Percentiles rank a stretch among this genome's conserved stretches.
Evolutionary conservation across 768 basidiomycete species (phyloP).

Genomic region (Dacryopinax spathularia): DNA sequence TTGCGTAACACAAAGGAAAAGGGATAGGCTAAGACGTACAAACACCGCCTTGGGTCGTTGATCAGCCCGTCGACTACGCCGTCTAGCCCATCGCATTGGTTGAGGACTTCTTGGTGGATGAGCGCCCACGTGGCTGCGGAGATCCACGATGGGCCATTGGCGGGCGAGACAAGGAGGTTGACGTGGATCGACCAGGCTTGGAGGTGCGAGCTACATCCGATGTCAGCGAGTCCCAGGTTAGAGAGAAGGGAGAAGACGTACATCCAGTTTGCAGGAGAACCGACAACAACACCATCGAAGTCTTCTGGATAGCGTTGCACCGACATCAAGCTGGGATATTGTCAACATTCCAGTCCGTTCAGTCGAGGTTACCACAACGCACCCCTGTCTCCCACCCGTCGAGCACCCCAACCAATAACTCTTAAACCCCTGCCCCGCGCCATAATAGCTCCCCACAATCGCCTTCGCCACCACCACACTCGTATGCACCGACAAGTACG

Average conservation of each 20-base stretch:
- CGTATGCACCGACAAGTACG: conserved; percentile 20
- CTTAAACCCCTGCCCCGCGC: conserved; percentile 11
- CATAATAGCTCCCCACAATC: conserved; percentile 20
- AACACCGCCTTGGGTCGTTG: conserved; percentile 18
- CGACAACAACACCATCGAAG: conserved; percentile 24
- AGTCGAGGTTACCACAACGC: background rate
- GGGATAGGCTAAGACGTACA: conserved; percentile 1
- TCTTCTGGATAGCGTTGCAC: conserved; percentile 23
- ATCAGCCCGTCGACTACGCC: conserved; percentile 23
- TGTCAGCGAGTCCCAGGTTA: background rate
- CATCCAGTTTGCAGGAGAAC: conserved; percentile 21
- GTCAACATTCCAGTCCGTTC: background rate
- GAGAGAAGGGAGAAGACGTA: background rate
- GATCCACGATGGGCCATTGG: conserved; percentile 17
- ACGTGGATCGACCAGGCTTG: conserved; percentile 13
- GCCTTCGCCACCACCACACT: conserved; percentile 19
- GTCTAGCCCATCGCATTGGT: conserved; percentile 24
- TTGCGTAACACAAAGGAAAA: too few relatives aligned
- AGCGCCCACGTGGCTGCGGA: conserved; percentile 19
- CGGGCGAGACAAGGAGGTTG: conserved; percentile 9
- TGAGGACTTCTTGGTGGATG: conserved; percentile 21
- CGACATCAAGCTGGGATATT: conserved; percentile 9
- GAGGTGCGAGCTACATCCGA: conserved; percentile 7
- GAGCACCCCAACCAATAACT: conserved; percentile 24
- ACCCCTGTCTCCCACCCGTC: conserved; percentile 23